These are phyloP conservation scores for Aspergillus fijiensis DNA, from an alignment of 2,329 filamentous ascomycete genomes.

Conservation along the genomic window DNA sequence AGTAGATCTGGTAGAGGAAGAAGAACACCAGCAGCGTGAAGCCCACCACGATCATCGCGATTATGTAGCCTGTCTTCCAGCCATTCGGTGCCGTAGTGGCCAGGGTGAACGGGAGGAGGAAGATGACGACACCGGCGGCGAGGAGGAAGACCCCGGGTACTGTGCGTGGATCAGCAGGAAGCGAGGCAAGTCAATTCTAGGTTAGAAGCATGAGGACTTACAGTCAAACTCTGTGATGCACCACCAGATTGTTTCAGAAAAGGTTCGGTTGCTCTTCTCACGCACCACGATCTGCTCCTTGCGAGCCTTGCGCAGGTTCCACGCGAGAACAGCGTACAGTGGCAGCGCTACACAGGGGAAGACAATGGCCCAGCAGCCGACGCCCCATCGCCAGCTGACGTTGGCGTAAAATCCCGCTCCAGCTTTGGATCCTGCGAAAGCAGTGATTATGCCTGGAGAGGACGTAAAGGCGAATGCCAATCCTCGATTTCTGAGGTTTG, in stretches of 20 bases:
- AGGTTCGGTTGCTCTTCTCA: constrained; percentile 45
- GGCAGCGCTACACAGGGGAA: constrained; percentile 58
- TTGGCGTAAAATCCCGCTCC: constrained; percentile 47
- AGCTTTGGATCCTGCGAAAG: constrained; percentile 58
- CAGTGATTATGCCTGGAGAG: constrained; percentile 64
- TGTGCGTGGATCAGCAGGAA: constrained; percentile 18
- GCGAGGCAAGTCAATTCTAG: too few species aligned
- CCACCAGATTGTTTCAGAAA: constrained; percentile 48
- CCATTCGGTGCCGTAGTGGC: constrained; percentile 38
- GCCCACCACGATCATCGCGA: constrained; percentile 56
- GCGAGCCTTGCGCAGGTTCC: constrained; percentile 57
- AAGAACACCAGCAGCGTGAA: constrained; percentile 54
- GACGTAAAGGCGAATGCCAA: constrained; percentile 61
- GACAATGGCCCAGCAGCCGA: constrained; percentile 62
- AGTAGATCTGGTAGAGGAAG: constrained; percentile 52
- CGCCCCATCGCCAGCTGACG: constrained; percentile 62
- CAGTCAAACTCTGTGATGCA: constrained; percentile 63
- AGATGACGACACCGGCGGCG: constrained; percentile 59
- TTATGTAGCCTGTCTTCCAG: constrained; percentile 49
- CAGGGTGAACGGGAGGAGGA: constrained; percentile 66
- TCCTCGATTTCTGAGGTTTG: constrained; percentile 59
- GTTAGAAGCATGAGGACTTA: constrained; percentile 23
- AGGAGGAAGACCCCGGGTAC: constrained; percentile 63
- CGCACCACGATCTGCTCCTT: constrained; percentile 51
- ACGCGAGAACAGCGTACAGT: constrained; percentile 54